Evolutionary conservation across 805 yeast species (phyloP), one percentile per base, ranked within the genome.

Genomic region (Candida alai): DNA sequence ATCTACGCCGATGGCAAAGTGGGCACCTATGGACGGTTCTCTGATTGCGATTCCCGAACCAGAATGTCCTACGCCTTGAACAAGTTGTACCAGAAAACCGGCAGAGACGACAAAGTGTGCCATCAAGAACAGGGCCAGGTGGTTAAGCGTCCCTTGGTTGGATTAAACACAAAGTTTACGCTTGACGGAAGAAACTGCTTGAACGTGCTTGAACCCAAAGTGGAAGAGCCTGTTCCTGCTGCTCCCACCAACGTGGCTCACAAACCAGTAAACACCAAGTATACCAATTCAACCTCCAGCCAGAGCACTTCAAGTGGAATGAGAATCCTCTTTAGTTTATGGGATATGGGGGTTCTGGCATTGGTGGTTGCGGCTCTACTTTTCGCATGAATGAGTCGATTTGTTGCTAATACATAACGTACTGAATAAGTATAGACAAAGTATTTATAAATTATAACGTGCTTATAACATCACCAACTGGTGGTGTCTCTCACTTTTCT

Each of bases 11-110:
- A 69, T 41, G 63, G 67, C 1, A 28, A 37, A 6, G 36, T 33
- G 4, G 76, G 74, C 0, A 36, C 37, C n/a, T 70, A 68, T 43
- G 76, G 76, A 1, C 42, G 45, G 20, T 65, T 52, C 42, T 60
- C 75, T 0, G 60, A 56, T 25, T 72, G 76, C 43, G 42, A 60
- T 10, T 39, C 52, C 5, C 37, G 48, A 6, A 73, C 68, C 39
- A 54, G 55, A 36, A 47, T 62, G 2, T 68, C 74, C 1, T 66
- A 60, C 37, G 72, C 63, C 4, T 47, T 70, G 38, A 65, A 65
- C 42, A 44, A 60, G 40, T 56, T 9, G 24, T 68, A 56, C 41
- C 40, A 49, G 6, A 45, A 44, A 12, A 41, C 52, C 32, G 49
- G 41, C 6, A 35, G 37, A 18, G 37, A 45, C 11, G 40, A 48